A percentile compares a stretch with the other conserved stretches of the same genome.
Evolutionary conservation across 1,284 basidiomycete genomes (phyloP).

Genomic region (Sanghuangporus baumii): DNA sequence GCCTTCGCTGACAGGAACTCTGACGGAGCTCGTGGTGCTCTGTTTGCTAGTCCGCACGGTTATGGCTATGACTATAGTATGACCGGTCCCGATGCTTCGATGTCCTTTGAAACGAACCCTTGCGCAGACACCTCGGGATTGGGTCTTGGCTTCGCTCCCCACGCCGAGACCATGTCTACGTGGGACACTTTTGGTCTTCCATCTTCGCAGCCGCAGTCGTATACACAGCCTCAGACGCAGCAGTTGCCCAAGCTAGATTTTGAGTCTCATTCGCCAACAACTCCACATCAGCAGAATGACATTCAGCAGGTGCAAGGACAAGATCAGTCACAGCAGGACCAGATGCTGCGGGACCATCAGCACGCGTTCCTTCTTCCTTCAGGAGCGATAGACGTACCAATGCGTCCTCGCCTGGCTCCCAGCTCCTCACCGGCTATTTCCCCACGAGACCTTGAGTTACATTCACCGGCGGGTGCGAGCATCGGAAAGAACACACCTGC

Average conservation of each 20-base stretch:
- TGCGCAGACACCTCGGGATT: not conserved
- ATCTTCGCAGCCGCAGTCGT: constrained; percentile 1
- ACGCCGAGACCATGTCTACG: not conserved
- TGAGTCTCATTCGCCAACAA: not conserved
- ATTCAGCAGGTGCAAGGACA: not conserved
- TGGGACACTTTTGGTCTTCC: not conserved
- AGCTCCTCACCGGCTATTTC: constrained; percentile 6
- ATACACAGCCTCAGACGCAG: not conserved
- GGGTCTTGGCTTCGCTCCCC: not conserved
- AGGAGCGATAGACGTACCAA: not conserved
- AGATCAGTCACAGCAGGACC: not conserved
- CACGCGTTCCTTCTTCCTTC: not conserved
- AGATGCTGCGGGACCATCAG: constrained; percentile 1
- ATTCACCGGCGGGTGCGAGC: not conserved
- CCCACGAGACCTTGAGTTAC: constrained; percentile 8
- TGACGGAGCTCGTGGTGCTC: not conserved
- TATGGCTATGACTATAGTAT: not conserved
- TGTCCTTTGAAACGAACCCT: not conserved
- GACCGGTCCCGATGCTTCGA: not conserved
- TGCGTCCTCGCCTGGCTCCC: not conserved
- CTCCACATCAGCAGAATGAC: not conserved
- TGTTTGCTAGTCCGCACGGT: not conserved
- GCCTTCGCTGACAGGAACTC: not conserved
- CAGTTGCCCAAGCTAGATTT: not conserved
- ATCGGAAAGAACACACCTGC: not conserved